phyloP scores from a whole-genome alignment of 2,329 filamentous ascomycete genomes.

The Venturia effusa region DNA sequence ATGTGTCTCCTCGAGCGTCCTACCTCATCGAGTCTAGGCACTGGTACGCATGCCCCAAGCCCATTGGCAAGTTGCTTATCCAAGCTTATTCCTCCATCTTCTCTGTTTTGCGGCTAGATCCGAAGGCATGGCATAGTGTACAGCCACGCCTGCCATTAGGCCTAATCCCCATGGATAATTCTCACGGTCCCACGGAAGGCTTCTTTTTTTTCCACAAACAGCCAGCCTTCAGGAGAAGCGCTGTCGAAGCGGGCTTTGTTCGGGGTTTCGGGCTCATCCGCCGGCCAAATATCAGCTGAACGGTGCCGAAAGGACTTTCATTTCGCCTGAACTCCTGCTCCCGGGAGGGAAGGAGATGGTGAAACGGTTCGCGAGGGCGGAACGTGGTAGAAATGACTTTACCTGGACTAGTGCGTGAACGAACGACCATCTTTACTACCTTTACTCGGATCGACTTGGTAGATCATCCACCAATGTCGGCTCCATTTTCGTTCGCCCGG shows the following conservation, averaged over 20 bases:
- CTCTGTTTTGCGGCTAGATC: conserved; percentile 1
- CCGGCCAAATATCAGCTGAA: not conserved
- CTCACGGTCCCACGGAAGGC: not conserved
- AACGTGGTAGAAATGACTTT: not conserved
- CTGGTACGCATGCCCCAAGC: not conserved
- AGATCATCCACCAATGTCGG: not conserved
- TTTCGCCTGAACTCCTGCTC: not conserved
- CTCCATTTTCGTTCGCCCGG: not conserved
- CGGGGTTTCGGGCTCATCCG: not conserved
- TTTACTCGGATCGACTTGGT: not conserved
- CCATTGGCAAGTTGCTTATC: not conserved
- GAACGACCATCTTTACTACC: not conserved
- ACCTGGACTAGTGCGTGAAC: not conserved
- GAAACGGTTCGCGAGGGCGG: not conserved
- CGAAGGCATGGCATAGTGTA: not conserved
- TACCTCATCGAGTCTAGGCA: not conserved
- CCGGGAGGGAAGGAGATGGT: not conserved
- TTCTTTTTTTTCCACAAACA: no score
- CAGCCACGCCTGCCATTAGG: not conserved
- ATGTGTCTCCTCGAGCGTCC: conserved; percentile 1
- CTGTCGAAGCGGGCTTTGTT: not conserved
- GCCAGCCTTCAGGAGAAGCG: not conserved
- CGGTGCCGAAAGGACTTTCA: not conserved
- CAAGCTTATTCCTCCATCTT: not conserved
- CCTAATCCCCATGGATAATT: not conserved